Percentiles rank a stretch among this genome's conserved stretches.
phyloP scores from a whole-genome alignment of 2,329 filamentous ascomycete species.

The Rugonectria rugulosa region DNA sequence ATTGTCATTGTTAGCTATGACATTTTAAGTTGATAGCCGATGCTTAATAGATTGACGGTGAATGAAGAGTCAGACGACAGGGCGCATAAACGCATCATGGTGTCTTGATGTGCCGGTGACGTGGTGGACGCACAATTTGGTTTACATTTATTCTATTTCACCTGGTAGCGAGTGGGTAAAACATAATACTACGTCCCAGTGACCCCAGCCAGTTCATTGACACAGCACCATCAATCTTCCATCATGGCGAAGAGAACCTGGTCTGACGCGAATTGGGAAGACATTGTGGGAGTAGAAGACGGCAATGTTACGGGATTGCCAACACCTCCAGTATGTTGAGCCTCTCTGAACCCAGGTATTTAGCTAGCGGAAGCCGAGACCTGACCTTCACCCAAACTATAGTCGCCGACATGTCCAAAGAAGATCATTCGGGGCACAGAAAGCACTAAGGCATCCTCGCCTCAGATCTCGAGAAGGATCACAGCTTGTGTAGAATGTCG shows the following conservation, averaged over 20 bases:
- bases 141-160: too few relatives aligned
- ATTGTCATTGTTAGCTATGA: neutral
- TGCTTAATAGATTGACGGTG: neutral
- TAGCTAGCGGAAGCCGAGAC: neutral
- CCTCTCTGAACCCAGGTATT: too few relatives aligned
- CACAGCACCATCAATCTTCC: neutral
- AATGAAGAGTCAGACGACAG: too few relatives aligned
- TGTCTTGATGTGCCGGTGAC: neutral
- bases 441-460: slow-evolving; percentile 17
- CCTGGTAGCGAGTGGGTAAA: too few relatives aligned
- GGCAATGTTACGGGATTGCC: slow-evolving; percentile 20
- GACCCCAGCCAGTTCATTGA: neutral
- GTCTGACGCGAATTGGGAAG: slow-evolving; percentile 27
- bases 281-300: neutral
- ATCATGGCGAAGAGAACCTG: slow-evolving; percentile 32
- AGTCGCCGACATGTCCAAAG: neutral
- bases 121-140: too few relatives aligned
- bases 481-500: slow-evolving; percentile 51
- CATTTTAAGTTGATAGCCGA: neutral
- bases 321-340: neutral
- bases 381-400: neutral
- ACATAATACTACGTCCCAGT: too few relatives aligned
- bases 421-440: slow-evolving; percentile 4
- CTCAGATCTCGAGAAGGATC: slow-evolving; percentile 48
- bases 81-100: neutral